These are phyloP conservation scores for Xylaria grammica DNA, from an alignment of 495 filamentous ascomycete species.

Conservation along the genomic window DNA sequence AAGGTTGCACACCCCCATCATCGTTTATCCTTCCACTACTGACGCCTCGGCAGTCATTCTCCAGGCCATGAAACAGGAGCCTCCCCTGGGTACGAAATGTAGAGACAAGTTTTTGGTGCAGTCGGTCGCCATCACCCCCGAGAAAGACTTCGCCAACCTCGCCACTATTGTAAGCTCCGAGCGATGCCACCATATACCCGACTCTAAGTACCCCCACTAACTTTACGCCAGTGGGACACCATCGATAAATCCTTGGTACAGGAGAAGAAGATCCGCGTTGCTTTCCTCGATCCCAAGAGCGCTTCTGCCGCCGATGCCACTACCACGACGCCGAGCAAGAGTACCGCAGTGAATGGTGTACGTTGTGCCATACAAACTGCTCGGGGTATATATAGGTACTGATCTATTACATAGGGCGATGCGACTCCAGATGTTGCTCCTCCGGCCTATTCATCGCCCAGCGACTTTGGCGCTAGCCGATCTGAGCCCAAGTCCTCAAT, in stretches of 20 bases:
- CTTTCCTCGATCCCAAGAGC: constrained; percentile 71
- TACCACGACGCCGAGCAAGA: constrained; percentile 32
- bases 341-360: constrained; percentile 30
- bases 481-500: constrained; percentile 46
- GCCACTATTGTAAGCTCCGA: constrained; percentile 75
- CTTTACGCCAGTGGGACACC: constrained; percentile 65
- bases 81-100: constrained; percentile 82
- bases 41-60: constrained; percentile 71
- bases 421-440: constrained; percentile 30
- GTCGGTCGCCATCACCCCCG: constrained; percentile 81
- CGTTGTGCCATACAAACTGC: constrained; percentile 2
- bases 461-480: constrained; percentile 30
- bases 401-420: constrained; percentile 12
- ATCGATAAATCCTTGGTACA: constrained; percentile 77
- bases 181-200: constrained; percentile 7
- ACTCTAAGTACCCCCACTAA: constrained; percentile 21
- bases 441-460: constrained; percentile 35
- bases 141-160: constrained; percentile 82
- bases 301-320: constrained; percentile 25
- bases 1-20: constrained; percentile 64
- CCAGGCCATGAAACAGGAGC: constrained; percentile 97
- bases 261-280: constrained; percentile 96
- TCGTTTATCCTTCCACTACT: constrained; percentile 26
- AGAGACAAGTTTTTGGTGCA: constrained; percentile 98
- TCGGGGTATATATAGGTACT: neutral